Percentiles rank a stretch among this genome's conserved stretches.
These are phyloP conservation scores for Pseudonitzschia multiseries DNA, from an alignment of 108 stramenopile species.

Conservation along the genomic window DNA sequence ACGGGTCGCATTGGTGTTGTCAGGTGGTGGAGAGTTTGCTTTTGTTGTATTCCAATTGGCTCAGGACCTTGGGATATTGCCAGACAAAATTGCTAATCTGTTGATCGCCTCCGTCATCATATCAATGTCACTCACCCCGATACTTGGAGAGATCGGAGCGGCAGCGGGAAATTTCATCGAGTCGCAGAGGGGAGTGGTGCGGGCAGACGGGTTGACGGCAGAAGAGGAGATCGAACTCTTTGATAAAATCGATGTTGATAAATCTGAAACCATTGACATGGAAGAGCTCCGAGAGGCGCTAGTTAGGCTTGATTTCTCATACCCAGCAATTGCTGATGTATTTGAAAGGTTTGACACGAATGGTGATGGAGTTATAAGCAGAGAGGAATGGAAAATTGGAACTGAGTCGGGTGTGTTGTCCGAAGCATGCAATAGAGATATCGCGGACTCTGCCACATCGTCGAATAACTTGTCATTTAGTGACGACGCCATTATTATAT, in stretches of 20 bases:
- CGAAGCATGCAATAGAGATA: constrained; percentile 34
- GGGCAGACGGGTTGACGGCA: constrained; percentile 32
- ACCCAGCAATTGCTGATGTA: constrained; percentile 47
- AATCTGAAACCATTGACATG: constrained; percentile 48
- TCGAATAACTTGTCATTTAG: constrained; percentile 29
- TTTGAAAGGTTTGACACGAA: constrained; percentile 67
- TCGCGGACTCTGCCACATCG: background rate
- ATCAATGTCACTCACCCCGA: constrained; percentile 77
- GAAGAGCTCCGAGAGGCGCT: constrained; percentile 47
- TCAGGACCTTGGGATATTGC: constrained; percentile 59
- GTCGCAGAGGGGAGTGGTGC: constrained; percentile 11
- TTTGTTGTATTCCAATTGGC: constrained; percentile 78
- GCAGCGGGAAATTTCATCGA: constrained; percentile 55
- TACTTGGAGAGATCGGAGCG: constrained; percentile 63
- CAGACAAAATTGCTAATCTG: constrained; percentile 45
- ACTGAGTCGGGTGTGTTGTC: constrained; percentile 42
- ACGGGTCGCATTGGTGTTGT: constrained; percentile 56
- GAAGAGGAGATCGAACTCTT: constrained; percentile 44
- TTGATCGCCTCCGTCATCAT: constrained; percentile 73
- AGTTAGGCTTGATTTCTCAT: constrained; percentile 29
- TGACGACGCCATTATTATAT: constrained; percentile 64
- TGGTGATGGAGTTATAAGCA: constrained; percentile 62
- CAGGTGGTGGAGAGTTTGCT: constrained; percentile 77
- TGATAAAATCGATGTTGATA: constrained; percentile 51
- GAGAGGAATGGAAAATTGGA: constrained; percentile 53